Evolutionary conservation across 257 asterid genomes (phyloP), one percentile per base, ranked within the genome.

Genomic region (Euphrasia confusa): DNA sequence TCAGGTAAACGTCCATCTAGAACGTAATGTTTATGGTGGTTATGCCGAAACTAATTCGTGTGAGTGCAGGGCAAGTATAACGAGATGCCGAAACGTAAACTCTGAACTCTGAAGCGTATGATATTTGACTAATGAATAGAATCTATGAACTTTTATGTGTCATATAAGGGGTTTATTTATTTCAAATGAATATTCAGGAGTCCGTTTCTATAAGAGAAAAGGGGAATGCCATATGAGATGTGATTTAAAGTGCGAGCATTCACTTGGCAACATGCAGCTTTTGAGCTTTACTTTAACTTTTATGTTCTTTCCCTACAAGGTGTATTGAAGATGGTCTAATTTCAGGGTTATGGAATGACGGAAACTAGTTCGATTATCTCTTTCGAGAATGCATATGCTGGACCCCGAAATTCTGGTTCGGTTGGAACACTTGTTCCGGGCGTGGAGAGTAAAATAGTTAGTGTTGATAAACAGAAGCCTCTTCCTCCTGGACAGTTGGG

Each of bases 311-410:
- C n/a, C 40, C 49, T 61, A 17, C 52, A 45, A 44, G 59, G 60
- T 54, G 60, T 14, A 42, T 40, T 65, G 49, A 32, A 9, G 50
- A 6, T 56, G 54, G 18, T 68, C 54, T 66, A 24, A 65, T 77
- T 17, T 72, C 81, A 93, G 97, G 97, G 97, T 47, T 93, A 85
- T 61, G 99, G 97, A 60, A 87, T 93, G 97, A 89, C 99, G 28
- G 97, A 93, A 77, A 89, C 99, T 32, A 78, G 90, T 66, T 95
- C 90, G 33, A 78, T 87, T 59, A 78, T 83, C 66, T 81, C 86
- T 2, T 0, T 87, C 12, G 97, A 90, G 79, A 81, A 69, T 69
- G 67, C 69, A 37, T n/a, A 60, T 59, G 59, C 54, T 3, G 95
- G 93, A 63, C 75, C 72, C n/a, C 81, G 96, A 62, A 84, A 87